Base-by-base conservation (phyloP, 805 yeast genomes). In the Naumovozyma dairenensis region DNA sequence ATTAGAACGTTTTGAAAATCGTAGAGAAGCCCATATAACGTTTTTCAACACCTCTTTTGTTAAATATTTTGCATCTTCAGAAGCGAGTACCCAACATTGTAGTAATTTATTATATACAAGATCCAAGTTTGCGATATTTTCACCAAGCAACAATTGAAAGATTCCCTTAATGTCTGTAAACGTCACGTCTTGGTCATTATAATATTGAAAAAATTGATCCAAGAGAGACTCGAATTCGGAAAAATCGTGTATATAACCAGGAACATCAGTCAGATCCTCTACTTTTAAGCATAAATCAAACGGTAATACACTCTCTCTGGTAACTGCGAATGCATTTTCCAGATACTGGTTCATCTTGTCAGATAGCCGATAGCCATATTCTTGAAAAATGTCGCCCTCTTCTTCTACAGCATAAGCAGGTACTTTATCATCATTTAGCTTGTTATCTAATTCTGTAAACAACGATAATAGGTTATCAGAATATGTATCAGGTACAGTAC, bases 61-160 rank as follows among this genome's bases (percentile, higher is more conserved):
- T 5, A 45, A 19, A 6, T 14, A 9, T 17, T 44, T 49, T 5
- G 57, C 40, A 20, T 44, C 31, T 3, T 36, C 17, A 3, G 43
- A 32, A 2, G 45, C 41, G 5, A 42, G 34, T 20, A 41, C 51
- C 60, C 59, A 55, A 33, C 57, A 51, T 39, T 51, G 53, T 16
- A 49, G 33, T 13, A 55, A 26, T 30, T 47, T 51, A 32, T 39
- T 51, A 30, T 48, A 49, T 19, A 49, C 42, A 4, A 44, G 22
- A 19, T 50, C 56, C 19, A 49, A 28, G 17, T 43, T 37, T 14
- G 29, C 29, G 5, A 41, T 27, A 1, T 36, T 30, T 31, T 55
- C 55, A n/a, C 40, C 31, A 21, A 51, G 10, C 13, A 55, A 21
- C 2, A 42, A 16, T 2, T 31, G 29, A 3, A 46, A 46, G 4